Percentiles rank a stretch among this genome's conserved stretches.
Conservation (phyloP, 495 filamentous ascomycete species). For the Penicillium daleae region DNA sequence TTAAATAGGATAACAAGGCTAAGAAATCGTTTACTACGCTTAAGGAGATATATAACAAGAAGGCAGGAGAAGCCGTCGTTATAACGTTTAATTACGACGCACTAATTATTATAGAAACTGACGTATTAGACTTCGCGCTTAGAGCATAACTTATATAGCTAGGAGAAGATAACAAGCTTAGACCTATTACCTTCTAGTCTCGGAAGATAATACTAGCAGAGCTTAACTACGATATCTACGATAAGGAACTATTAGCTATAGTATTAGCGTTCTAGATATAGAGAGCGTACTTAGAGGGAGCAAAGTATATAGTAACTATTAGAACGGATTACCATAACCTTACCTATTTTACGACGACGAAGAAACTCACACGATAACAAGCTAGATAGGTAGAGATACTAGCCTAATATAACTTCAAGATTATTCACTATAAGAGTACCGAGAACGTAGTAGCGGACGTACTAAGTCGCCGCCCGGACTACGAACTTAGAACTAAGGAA, state of each 20-base stretch:
- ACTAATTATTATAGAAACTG: background rate
- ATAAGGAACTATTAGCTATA: conserved; percentile 3
- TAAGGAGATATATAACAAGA: background rate
- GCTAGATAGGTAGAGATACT: background rate
- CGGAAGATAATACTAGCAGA: background rate
- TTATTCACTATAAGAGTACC: background rate
- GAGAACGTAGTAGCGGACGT: background rate
- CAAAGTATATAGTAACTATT: background rate
- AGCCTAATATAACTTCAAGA: background rate
- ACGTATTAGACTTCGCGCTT: background rate
- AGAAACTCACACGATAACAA: background rate
- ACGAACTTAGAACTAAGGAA: background rate
- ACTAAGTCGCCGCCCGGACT: background rate
- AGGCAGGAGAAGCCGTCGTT: background rate
- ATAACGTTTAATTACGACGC: background rate
- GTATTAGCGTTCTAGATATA: background rate
- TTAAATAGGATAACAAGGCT: background rate
- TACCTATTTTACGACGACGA: background rate
- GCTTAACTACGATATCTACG: background rate
- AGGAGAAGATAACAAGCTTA: background rate
- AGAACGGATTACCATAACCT: background rate
- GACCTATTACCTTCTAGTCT: background rate
- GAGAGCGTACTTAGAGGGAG: background rate
- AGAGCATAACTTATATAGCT: background rate
- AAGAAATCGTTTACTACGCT: background rate